Conservation (phyloP, 2,329 filamentous ascomycete genomes). For the Keithomyces neogunnii region DNA sequence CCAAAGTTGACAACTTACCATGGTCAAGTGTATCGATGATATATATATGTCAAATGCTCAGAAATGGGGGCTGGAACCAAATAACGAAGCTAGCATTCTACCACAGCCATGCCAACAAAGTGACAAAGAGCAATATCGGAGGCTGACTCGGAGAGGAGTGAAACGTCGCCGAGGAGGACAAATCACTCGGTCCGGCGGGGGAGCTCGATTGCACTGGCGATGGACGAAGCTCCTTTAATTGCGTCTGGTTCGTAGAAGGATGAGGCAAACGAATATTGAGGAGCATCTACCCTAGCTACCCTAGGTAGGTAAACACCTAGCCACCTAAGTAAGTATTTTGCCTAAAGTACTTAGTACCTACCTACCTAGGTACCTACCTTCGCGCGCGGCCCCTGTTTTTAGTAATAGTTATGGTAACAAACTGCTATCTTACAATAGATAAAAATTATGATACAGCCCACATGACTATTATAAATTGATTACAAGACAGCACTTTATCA, state of each 20-base stretch:
- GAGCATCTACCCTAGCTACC: too few species aligned
- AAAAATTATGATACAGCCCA: too few species aligned
- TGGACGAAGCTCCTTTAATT: background rate
- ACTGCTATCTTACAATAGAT: too few species aligned
- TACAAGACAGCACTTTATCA: too few species aligned
- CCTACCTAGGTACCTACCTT: too few species aligned
- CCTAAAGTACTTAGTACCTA: too few species aligned
- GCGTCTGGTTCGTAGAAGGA: background rate
- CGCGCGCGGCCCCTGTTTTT: too few species aligned
- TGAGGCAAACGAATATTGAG: background rate
- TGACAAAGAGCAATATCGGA: background rate
- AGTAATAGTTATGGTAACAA: too few species aligned
- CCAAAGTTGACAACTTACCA: background rate
- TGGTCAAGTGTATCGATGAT: background rate
- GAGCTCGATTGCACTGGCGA: background rate
- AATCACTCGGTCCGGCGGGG: background rate
- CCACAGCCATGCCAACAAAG: background rate
- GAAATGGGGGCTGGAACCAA: background rate
- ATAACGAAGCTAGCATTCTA: background rate
- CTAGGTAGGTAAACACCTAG: too few species aligned
- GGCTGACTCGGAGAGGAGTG: background rate
- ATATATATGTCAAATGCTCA: background rate
- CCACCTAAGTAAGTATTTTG: too few species aligned
- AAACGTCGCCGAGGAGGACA: background rate
- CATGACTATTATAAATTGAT: too few species aligned